A percentile compares a stretch with the other conserved stretches of the same genome.
phyloP scores from a whole-genome alignment of 140 eudicot genomes.

The Bidens hawaiensis region DNA sequence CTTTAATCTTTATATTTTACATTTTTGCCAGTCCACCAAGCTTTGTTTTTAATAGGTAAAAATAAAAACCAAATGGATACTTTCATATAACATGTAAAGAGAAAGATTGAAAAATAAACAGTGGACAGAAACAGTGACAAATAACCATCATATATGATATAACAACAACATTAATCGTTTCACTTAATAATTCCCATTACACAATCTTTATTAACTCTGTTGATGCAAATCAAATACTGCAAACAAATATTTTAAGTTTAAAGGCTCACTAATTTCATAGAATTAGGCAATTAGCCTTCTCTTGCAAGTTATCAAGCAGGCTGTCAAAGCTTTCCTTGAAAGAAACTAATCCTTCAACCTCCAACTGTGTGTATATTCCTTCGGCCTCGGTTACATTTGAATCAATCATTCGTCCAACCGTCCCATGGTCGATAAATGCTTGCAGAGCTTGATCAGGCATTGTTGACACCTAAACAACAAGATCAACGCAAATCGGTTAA shows the following conservation, averaged over 20 bases:
- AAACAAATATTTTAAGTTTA: constrained; percentile 14
- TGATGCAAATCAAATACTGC: constrained; percentile 17
- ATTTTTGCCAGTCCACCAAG: too few relatives aligned
- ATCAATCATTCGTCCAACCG: constrained; percentile 85
- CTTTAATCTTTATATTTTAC: too few relatives aligned
- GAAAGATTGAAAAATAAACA: too few relatives aligned
- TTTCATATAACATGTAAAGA: too few relatives aligned
- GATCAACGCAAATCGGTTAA: background rate
- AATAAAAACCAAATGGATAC: too few relatives aligned
- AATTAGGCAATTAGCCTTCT: constrained; percentile 92
- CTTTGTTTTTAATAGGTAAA: too few relatives aligned
- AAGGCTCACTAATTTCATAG: constrained; percentile 72
- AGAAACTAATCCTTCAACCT: constrained; percentile 89
- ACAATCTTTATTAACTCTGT: constrained; percentile 17
- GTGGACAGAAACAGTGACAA: constrained; percentile 10
- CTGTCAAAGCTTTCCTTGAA: constrained; percentile 96
- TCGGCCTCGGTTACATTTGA: constrained; percentile 88
- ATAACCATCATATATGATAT: constrained; percentile 26
- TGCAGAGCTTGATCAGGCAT: constrained; percentile 98
- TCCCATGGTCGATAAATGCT: constrained; percentile 91
- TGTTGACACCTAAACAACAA: constrained; percentile 71
- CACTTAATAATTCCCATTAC: constrained; percentile 21
- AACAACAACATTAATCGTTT: constrained; percentile 20
- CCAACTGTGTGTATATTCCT: constrained; percentile 90
- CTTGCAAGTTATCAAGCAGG: constrained; percentile 86